phyloP scores from a whole-genome alignment of 192 early-diverging fungal species.

The Backusella australiensis region DNA sequence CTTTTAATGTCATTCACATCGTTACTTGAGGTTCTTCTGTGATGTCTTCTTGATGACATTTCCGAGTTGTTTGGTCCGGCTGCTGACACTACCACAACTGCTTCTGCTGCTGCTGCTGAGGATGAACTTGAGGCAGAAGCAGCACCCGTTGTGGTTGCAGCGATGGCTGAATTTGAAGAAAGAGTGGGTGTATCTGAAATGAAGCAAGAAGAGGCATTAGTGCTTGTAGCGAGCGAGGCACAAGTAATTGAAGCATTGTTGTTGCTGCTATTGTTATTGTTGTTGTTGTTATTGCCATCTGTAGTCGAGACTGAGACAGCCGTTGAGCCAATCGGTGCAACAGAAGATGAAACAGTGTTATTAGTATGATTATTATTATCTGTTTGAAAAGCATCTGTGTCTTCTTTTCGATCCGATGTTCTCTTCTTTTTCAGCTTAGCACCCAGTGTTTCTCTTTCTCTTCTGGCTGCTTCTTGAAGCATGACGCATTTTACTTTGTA shows the following conservation, averaged over 20 bases:
- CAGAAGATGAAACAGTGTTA: not conserved
- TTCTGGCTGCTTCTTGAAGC: slow-evolving; percentile 39
- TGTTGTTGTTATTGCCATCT: not conserved
- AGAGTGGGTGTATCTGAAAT: slow-evolving; percentile 1
- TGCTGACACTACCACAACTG: not conserved
- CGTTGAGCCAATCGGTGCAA: not conserved
- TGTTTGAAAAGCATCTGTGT: not conserved
- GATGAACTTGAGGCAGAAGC: not conserved
- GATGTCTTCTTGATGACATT: slow-evolving; percentile 25
- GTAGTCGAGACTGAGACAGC: not conserved
- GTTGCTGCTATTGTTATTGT: not conserved
- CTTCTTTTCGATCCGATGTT: slow-evolving; percentile 1
- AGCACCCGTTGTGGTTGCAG: not conserved
- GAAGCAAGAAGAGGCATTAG: not conserved
- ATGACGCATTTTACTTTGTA: slow-evolving; percentile 42
- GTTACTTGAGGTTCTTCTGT: slow-evolving; percentile 40
- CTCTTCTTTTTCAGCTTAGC: slow-evolving; percentile 29
- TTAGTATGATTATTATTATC: not conserved
- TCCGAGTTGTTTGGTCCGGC: not conserved
- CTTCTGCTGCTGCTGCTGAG: not conserved
- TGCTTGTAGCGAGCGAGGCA: not conserved
- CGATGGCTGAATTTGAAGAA: not conserved
- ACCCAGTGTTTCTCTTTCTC: slow-evolving; percentile 29
- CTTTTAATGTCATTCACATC: slow-evolving; percentile 36
- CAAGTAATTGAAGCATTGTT: not conserved